Evolutionary conservation across 257 asterid genomes (phyloP), one percentile per base, ranked within the genome.

Genomic region (Solanum peruvianum): DNA sequence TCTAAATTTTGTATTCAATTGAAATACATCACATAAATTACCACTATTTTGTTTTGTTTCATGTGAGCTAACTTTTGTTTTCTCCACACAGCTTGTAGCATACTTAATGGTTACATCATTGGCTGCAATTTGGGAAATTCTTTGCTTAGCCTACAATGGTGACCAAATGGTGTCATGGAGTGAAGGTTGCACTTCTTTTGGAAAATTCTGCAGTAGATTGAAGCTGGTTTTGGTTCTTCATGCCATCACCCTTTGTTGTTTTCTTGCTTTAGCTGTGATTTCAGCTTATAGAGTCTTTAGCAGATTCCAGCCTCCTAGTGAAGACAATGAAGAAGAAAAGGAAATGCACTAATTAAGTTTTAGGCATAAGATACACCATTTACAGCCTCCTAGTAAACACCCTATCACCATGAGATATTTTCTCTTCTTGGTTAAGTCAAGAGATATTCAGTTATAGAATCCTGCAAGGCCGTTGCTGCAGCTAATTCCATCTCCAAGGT

Each of bases 401-500:
- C 98, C 98, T 31, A 94, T 86, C 25, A 94, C 98, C 98, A 95
- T 93, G 66, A 94, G 89, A 90, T 94, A 93, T 90, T 95, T 95
- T 88, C 97, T 91, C 89, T 91, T 94, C 86, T 89, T 93, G 62
- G 90, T 27, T 27, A 27, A 27, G 27, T 27, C 27, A 27, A 27
- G 27, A 27, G 27, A 27, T 27, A 27, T 77, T 89, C 90, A 82
- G 92, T 93, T 35, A 93, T 87, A 86, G 96, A 92, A 91, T 94
- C 98, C 91, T 96, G 98, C 81, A 91, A 90, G 64, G 98, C 95
- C 91, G 96, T 94, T 78, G 98, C 98, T 45, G 93, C 92, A 85
- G 99, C 98, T 83, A 96, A 89, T 87, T 94, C 99, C 97, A 92
- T 95, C 92, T 96, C 98, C 69, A 96, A 90, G 47, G 91, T 93